phyloP scores from a whole-genome alignment of 2,329 filamentous ascomycete species.

The Pseudofabraea citricarpa region DNA sequence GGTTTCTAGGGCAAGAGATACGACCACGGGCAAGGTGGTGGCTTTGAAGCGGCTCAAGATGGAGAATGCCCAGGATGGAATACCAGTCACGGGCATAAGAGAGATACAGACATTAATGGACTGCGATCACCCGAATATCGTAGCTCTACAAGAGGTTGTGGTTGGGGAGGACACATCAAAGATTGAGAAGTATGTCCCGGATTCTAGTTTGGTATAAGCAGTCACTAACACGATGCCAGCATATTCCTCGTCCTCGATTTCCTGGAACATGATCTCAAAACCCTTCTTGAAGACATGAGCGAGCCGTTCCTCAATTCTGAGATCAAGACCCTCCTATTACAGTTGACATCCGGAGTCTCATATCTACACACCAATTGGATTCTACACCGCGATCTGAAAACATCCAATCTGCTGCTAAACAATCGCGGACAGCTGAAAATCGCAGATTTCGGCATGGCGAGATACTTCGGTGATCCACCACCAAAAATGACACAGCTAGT shows the following conservation, averaged over 20 bases:
- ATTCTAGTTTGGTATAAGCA: neutral
- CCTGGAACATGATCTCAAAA: slow-evolving; percentile 93
- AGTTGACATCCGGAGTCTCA: slow-evolving; percentile 73
- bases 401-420: slow-evolving; percentile 88
- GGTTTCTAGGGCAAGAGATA: slow-evolving; percentile 79
- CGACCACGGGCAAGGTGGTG: slow-evolving; percentile 71
- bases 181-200: slow-evolving; percentile 44
- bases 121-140: slow-evolving; percentile 77
- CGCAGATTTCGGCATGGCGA: slow-evolving; percentile 96
- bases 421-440: slow-evolving; percentile 94
- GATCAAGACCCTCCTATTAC: slow-evolving; percentile 81
- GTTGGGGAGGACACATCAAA: slow-evolving; percentile 57
- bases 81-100: slow-evolving; percentile 86
- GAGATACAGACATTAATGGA: slow-evolving; percentile 90
- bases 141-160: slow-evolving; percentile 78
- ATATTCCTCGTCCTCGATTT: slow-evolving; percentile 97
- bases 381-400: slow-evolving; percentile 89
- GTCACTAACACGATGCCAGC: slow-evolving; percentile 44
- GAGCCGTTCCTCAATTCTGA: slow-evolving; percentile 92
- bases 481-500: slow-evolving; percentile 84
- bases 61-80: slow-evolving; percentile 64
- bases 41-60: slow-evolving; percentile 93
- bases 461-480: slow-evolving; percentile 76
- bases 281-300: slow-evolving; percentile 87
- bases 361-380: slow-evolving; percentile 91